Evolutionary conservation across 2,329 filamentous ascomycete genomes (phyloP).

Genomic region (Aspergillus sp.): DNA sequence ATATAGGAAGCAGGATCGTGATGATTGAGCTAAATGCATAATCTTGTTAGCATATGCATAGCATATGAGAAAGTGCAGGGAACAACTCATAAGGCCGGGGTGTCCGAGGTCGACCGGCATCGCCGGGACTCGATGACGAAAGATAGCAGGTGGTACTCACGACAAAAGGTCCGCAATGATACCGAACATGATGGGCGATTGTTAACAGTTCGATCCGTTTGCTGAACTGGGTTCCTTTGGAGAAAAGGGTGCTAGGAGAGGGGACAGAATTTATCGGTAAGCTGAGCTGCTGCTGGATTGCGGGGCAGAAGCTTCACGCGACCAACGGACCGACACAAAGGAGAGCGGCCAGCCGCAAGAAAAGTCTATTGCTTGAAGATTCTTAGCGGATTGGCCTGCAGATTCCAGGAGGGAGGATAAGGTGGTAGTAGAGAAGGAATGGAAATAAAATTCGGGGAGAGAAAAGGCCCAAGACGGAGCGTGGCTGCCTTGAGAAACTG

Average conservation of each 20-base stretch:
- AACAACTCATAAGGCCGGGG: background rate
- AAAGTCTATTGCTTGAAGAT: background rate
- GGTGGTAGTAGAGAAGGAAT: conserved; percentile 7
- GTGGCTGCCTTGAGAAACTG: conserved; percentile 17
- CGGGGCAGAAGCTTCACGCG: conserved; percentile 23
- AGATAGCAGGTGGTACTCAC: conserved; percentile 52
- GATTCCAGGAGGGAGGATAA: background rate
- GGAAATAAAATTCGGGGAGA: conserved; percentile 9
- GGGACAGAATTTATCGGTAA: conserved; percentile 2
- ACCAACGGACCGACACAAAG: conserved; percentile 10
- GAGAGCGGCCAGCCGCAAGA: conserved; percentile 21
- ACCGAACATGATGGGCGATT: conserved; percentile 65
- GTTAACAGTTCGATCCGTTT: background rate
- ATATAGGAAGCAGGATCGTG: conserved; percentile 91
- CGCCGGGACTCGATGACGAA: background rate
- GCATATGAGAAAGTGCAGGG: background rate
- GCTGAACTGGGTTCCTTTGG: background rate
- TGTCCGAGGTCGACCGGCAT: conserved; percentile 1
- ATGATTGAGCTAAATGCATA: conserved; percentile 67
- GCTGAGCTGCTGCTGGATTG: conserved; percentile 17
- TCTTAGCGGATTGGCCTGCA: background rate
- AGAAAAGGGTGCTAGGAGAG: background rate
- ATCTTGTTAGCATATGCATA: conserved; percentile 17
- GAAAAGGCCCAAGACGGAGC: conserved; percentile 12
- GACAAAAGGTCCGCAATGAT: conserved; percentile 75